Evolutionary conservation across 257 asterid genomes (phyloP).

Genomic region (Galeopsis tetrahit): DNA sequence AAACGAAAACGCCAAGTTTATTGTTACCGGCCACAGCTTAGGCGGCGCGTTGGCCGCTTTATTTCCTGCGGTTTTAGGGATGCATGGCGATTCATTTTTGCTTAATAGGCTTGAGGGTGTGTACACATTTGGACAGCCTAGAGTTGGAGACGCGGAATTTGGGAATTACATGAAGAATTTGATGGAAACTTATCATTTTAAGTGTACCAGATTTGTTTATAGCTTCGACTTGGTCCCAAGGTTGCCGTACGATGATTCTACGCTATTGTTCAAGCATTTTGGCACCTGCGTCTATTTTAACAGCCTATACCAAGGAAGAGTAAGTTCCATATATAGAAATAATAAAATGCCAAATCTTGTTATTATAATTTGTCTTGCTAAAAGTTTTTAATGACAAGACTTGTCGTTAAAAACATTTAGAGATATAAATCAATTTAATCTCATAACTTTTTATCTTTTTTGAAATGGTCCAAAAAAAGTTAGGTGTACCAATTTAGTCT

Average conservation of each 20-base stretch:
- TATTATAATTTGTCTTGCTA: too few species aligned
- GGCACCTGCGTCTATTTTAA: conserved; percentile 59
- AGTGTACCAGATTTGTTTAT: conserved; percentile 47
- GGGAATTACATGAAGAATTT: conserved; percentile 41
- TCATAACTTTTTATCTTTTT: too few species aligned
- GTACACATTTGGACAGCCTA: conserved; percentile 63
- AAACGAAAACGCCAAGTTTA: conserved; percentile 37
- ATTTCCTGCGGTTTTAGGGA: conserved; percentile 43
- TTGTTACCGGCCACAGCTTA: conserved; percentile 61
- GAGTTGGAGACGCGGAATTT: conserved; percentile 51
- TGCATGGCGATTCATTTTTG: conserved; percentile 48
- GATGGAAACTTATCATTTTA: conserved; percentile 29
- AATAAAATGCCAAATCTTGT: not conserved
- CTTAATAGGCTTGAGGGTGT: conserved; percentile 49
- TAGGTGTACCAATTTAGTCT: too few species aligned
- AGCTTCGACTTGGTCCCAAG: conserved; percentile 57
- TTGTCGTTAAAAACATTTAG: too few species aligned
- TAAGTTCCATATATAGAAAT: conserved; percentile 9
- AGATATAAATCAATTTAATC: too few species aligned
- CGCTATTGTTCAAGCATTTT: conserved; percentile 62
- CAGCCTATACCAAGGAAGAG: conserved; percentile 50
- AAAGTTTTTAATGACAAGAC: too few species aligned
- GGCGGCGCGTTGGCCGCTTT: conserved; percentile 60
- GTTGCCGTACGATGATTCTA: conserved; percentile 55
- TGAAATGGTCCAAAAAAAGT: too few species aligned